These are phyloP conservation scores for Geotrichum bryndzae DNA, from an alignment of 1,139 yeast species.

Conservation along the genomic window DNA sequence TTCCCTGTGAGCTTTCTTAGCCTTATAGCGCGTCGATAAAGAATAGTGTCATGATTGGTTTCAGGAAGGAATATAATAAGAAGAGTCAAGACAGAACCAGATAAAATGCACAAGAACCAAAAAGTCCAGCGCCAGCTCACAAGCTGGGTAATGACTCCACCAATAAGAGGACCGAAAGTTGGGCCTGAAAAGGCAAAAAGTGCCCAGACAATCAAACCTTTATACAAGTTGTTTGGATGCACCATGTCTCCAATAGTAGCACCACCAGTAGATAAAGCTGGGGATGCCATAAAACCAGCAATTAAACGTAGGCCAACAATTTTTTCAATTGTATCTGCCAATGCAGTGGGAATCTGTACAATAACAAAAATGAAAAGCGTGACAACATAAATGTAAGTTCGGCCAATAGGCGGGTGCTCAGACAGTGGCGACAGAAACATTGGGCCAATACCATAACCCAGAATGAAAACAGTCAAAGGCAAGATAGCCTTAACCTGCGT, in stretches of 20 bases:
- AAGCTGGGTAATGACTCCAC: constrained; percentile 45
- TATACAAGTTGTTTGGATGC: constrained; percentile 26
- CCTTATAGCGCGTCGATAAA: too few species aligned
- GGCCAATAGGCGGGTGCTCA: constrained; percentile 48
- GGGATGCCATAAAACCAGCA: constrained; percentile 75
- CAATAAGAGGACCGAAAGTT: constrained; percentile 67
- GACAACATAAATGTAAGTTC: constrained; percentile 47
- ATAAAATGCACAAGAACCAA: constrained; percentile 43
- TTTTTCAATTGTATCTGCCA: constrained; percentile 45
- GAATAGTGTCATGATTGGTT: constrained; percentile 44
- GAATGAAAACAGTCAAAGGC: constrained; percentile 50
- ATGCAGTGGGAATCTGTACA: constrained; percentile 46
- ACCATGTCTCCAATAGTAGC: constrained; percentile 53
- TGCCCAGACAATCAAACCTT: constrained; percentile 35
- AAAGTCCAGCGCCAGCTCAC: constrained; percentile 38
- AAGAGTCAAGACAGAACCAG: constrained; percentile 38
- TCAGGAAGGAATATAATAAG: constrained; percentile 45
- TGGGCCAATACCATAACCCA: constrained; percentile 56
- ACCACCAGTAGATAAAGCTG: too few species aligned
- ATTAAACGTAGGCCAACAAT: constrained; percentile 65
- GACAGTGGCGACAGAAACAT: constrained; percentile 50
- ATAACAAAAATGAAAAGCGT: constrained; percentile 52
- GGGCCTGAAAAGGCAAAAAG: too few species aligned
- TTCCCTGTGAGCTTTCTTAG: constrained; percentile 46
- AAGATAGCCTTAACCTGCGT: constrained; percentile 42